phyloP scores from a whole-genome alignment of 495 filamentous ascomycete genomes.

The Penicillium parvum region DNA sequence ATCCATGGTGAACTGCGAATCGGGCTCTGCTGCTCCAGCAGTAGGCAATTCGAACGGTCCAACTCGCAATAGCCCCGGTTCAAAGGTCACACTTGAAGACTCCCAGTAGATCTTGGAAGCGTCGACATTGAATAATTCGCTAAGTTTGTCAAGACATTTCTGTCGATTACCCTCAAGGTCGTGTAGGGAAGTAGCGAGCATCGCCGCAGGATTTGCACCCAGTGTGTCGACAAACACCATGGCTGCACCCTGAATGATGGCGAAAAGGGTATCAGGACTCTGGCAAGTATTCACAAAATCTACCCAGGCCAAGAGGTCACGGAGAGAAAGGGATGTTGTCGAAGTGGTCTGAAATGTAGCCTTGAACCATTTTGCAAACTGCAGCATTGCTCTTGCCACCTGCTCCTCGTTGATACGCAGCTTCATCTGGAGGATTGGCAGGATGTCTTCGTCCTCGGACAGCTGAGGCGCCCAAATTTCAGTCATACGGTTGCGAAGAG shows the following conservation, averaged over 20 bases:
- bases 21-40: conserved; percentile 39
- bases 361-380: conserved; percentile 92
- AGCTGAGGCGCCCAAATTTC: conserved; percentile 94
- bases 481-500: conserved; percentile 92
- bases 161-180: conserved; percentile 58
- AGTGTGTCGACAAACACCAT: conserved; percentile 95
- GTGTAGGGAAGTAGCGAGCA: conserved; percentile 61
- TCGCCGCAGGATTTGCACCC: conserved; percentile 86
- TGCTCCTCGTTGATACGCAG: conserved; percentile 51
- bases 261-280: conserved; percentile 47
- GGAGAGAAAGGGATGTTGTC: conserved; percentile 72
- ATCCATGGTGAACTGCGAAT: conserved; percentile 69
- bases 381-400: conserved; percentile 57
- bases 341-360: conserved; percentile 67
- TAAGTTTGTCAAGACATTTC: conserved; percentile 67
- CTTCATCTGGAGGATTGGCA: conserved; percentile 80
- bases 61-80: conserved; percentile 50
- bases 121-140: conserved; percentile 60
- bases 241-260: conserved; percentile 79
- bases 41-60: conserved; percentile 69
- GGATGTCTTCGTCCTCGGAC: conserved; percentile 75
- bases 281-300: conserved; percentile 73
- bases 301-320: conserved; percentile 92
- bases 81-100: conserved; percentile 44
- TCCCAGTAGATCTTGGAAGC: conserved; percentile 58